These are phyloP conservation scores for Triticum turgidum DNA, from an alignment of 176 grass and related monocot species.

Conservation along the genomic window DNA sequence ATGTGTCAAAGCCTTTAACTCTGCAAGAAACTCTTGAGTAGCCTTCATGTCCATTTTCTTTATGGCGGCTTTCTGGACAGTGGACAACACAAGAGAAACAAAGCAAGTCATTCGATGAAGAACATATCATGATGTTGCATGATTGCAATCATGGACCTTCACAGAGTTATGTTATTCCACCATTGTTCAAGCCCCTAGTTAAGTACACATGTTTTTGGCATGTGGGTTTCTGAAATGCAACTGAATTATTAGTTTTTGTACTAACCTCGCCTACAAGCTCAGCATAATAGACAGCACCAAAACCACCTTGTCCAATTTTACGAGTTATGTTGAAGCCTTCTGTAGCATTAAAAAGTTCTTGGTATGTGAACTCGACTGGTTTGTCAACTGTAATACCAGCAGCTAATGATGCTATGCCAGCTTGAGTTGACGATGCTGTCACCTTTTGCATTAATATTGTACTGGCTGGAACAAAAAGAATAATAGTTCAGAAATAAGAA, in stretches of 20 bases:
- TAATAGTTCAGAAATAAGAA: slow-evolving; percentile 31
- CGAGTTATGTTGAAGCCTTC: slow-evolving; percentile 82
- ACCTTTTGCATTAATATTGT: slow-evolving; percentile 31
- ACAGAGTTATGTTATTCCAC: no score
- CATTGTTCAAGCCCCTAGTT: no score
- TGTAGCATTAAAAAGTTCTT: slow-evolving; percentile 82
- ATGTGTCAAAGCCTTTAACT: slow-evolving; percentile 94
- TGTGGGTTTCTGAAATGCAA: slow-evolving; percentile 9
- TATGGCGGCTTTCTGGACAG: slow-evolving; percentile 79
- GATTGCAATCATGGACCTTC: no score
- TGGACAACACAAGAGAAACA: slow-evolving; percentile 31
- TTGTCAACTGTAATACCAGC: slow-evolving; percentile 75
- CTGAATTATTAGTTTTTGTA: background rate
- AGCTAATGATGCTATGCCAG: slow-evolving; percentile 35
- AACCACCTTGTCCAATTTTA: slow-evolving; percentile 97
- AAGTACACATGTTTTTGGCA: background rate
- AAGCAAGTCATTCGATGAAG: slow-evolving; percentile 2
- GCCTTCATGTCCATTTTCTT: slow-evolving; percentile 98
- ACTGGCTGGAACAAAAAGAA: slow-evolving; percentile 29
- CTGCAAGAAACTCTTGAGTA: slow-evolving; percentile 82
- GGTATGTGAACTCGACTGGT: slow-evolving; percentile 86
- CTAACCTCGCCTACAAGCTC: slow-evolving; percentile 89
- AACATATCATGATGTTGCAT: no score
- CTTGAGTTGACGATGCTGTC: slow-evolving; percentile 7
- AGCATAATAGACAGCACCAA: slow-evolving; percentile 67